Conservation (phyloP, 257 asterid species). For the Scutellaria baicalensis region DNA sequence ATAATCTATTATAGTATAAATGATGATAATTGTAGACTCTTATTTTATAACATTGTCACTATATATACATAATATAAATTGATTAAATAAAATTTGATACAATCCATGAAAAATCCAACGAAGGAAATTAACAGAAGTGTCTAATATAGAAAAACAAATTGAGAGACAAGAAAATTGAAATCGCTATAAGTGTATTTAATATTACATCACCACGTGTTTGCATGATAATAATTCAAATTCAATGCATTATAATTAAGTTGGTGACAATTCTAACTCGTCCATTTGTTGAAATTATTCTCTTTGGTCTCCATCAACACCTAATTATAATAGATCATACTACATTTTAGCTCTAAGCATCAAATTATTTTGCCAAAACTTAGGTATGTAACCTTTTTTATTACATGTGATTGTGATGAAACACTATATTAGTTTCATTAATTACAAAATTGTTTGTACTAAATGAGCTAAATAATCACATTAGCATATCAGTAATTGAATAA, state of each 20-base stretch:
- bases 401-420: too few species aligned
- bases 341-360: neutral
- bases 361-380: neutral
- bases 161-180: neutral
- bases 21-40: too few species aligned
- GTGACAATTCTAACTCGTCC: neutral
- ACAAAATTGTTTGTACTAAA: too few species aligned
- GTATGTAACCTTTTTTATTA: too few species aligned
- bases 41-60: too few species aligned
- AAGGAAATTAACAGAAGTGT: neutral
- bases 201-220: neutral
- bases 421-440: too few species aligned
- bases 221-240: neutral
- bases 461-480: too few species aligned
- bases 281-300: neutral
- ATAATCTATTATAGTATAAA: too few species aligned
- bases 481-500: neutral
- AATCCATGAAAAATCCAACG: neutral
- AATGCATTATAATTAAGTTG: neutral
- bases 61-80: too few species aligned
- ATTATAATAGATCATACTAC: neutral
- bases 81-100: too few species aligned
- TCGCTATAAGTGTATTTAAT: too few species aligned
- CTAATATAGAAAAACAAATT: neutral
- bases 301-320: neutral